Base-by-base conservation (phyloP, 805 yeast genomes). In the Hanseniaspora jakobsenii region DNA sequence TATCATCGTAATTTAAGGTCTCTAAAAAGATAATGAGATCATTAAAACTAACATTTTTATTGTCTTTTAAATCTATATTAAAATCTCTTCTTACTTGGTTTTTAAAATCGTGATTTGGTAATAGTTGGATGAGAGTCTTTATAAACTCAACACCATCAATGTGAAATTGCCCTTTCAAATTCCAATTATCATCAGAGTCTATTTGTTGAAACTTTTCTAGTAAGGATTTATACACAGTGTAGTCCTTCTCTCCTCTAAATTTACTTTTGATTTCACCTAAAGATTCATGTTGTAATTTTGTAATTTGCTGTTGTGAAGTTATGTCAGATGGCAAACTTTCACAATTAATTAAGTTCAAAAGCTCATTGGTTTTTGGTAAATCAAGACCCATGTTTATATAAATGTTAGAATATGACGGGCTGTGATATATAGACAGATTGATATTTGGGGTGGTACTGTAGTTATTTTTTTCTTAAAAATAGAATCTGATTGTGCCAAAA, bases 111-210 rank as follows among this genome's bases (percentile, higher is more conserved):
- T 7, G 12, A 19, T 28, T 26, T 23, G 37, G 13, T 7, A 28
- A 16, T 35, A 21, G 23, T 22, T 35, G 29, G 9, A 42, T 26
- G n/a, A n/a, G n/a, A 18, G 32, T 35, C 4, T 42, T 32, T 13
- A 42, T 24, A 35, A 42, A 35, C 13, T 42, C 46, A 24, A 42
- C 3, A 13, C 19, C 24, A n/a, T 42, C 46, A 2, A 42, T 22
- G 14, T 35, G 35, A 16, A 42, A 42, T 19, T 42, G 46, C 16
- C 22, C 29, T 21, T 42, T 30, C 5, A 42, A 13, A 17, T 42
- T 42, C 46, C 46, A 42, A 13, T 42, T 23, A 7, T 3, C 29
- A 4, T 42, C 46, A 8, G 31, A 32, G 10, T 42, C 32, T 12
- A 42, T 35, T 2, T 29, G n/a, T 12, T 32, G 6, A 16, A 42